Base-by-base conservation (phyloP, 495 filamentous ascomycete species). In the Aspergillus avenaceus region DNA sequence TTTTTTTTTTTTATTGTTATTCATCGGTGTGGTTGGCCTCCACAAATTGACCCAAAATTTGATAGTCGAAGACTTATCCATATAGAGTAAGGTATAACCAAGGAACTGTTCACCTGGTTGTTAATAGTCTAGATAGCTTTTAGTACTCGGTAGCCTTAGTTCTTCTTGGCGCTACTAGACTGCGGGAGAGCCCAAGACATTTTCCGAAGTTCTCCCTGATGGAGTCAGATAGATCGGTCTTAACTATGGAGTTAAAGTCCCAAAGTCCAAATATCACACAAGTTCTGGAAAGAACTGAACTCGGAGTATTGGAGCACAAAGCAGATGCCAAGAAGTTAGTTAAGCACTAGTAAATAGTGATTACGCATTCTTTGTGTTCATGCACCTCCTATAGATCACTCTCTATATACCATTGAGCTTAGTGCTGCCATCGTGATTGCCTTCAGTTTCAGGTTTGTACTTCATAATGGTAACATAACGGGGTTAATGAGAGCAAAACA, bases 321-420 rank as follows among this genome's bases (percentile, higher is more conserved):
- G 14, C 25, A 25, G 28, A 23, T 40, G 46, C 45, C 45, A 49
- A 49, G 54, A 26, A 29, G 18, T 13, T 28, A 13, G 49, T 36
- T 38, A 14, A 25, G 31, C 50, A 53, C 55, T 58, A 58, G 29
- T 13, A 28, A 13, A 19, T 12, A 46, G 21, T 26, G 38, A 58
- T 51, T 51, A 50, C 47, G 44, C 40, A 52, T 45, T 49, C 48
- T 26, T 23, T 31, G 16, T 41, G 28, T 27, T 50, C 24, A 43
- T 49, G 14, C 25, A 8, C 19, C n/a, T 45, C 24, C 14, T 19
- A 16, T 8, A 9, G 11, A 8, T 14, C 25, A 27, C 23, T n/a
- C 29, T 29, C 24, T 8, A 16, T 2, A 29, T 28, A 31, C 14
- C 31, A 45, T 45, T 16, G 42, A 18, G 25, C 21, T 38, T 21